Conservation (phyloP, 768 basidiomycete species). For the Tylopilus balloui region DNA sequence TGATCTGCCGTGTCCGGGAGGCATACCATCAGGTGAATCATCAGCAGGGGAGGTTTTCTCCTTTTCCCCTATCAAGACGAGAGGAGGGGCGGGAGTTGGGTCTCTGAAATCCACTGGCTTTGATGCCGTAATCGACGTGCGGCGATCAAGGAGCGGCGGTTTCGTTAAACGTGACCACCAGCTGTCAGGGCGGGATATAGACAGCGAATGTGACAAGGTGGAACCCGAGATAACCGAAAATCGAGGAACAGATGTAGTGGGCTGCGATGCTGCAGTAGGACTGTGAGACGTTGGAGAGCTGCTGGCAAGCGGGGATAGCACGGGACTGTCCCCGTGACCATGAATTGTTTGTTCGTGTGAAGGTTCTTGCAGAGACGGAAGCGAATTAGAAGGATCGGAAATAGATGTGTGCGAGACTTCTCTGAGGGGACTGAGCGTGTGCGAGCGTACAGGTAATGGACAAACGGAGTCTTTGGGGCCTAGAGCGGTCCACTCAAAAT, state of each 20-base stretch:
- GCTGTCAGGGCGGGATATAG: conserved; percentile 61
- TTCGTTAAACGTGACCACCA: conserved; percentile 79
- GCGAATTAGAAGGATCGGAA: conserved; percentile 23
- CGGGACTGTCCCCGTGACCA: conserved; percentile 26
- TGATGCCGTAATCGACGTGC: conserved; percentile 38
- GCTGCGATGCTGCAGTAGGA: conserved; percentile 23
- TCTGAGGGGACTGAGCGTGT: conserved; percentile 31
- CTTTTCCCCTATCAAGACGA: conserved; percentile 54
- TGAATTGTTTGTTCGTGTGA: conserved; percentile 23
- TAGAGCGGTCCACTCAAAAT: conserved; percentile 14
- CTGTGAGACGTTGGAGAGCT: conserved; percentile 21
- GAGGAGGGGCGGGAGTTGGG: conserved; percentile 69
- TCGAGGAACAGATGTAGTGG: conserved; percentile 28
- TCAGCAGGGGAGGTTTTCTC: conserved; percentile 12
- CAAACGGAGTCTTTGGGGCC: conserved; percentile 9
- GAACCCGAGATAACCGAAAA: conserved; percentile 44
- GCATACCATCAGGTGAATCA: conserved; percentile 9
- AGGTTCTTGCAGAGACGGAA: conserved; percentile 21
- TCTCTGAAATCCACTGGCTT: conserved; percentile 61
- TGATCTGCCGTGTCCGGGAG: conserved; percentile 30
- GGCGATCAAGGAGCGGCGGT: conserved; percentile 59
- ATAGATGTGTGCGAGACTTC: conserved; percentile 27
- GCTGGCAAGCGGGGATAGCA: conserved; percentile 10
- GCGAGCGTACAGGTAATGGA: conserved; percentile 21
- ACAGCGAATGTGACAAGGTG: conserved; percentile 37